Base-by-base conservation (phyloP, 495 filamentous ascomycete species). In the Hyaloscypha variabilis region DNA sequence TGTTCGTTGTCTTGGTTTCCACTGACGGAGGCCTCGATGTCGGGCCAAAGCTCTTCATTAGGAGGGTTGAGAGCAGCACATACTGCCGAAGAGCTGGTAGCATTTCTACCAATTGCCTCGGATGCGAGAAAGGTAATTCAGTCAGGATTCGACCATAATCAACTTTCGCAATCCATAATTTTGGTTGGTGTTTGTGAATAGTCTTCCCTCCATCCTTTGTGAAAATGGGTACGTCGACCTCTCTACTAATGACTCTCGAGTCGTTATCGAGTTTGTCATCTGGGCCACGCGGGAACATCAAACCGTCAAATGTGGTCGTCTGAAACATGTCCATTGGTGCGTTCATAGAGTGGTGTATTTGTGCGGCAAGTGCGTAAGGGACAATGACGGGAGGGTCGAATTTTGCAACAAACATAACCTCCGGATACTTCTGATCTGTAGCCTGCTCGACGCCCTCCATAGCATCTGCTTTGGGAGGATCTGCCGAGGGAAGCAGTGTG, bases 311-410 rank as follows among this genome's bases (percentile, higher is more conserved):
- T 14, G 86, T 90, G 17, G 82, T 79, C 17, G 81, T 77, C 55
- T 82, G 79, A 42, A 78, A 79, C 24, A 88, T 82, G 2, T 87
- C 81, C 39, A 84, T 66, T 21, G 78, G 73, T 24, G 85, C 76
- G 21, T 84, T 87, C n/a, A 91, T 80, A 24, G 86, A 80, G 59
- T 85, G 79, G 53, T 88, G 87, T 36, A 98, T 86, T 8, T 90
- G 82, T 2, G 86, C 73, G 31, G 90, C 91, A 10, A 89, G 79
- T 34, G 81, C 74, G 34, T 88, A 82, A 0, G 94, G 89, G 53
- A 97, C 77, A 10, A 91, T 82, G 14, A 99, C 74, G 0, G 93
- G 91, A 6, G 95, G 95, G 58, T 97, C 90, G 34, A 98, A 85
- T 30, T 83, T 90, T 3, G 91, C 93, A 49, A 90, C 82, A 74